phyloP scores from a whole-genome alignment of 1,284 basidiomycete species.

The Cutaneotrichosporon sp. region DNA sequence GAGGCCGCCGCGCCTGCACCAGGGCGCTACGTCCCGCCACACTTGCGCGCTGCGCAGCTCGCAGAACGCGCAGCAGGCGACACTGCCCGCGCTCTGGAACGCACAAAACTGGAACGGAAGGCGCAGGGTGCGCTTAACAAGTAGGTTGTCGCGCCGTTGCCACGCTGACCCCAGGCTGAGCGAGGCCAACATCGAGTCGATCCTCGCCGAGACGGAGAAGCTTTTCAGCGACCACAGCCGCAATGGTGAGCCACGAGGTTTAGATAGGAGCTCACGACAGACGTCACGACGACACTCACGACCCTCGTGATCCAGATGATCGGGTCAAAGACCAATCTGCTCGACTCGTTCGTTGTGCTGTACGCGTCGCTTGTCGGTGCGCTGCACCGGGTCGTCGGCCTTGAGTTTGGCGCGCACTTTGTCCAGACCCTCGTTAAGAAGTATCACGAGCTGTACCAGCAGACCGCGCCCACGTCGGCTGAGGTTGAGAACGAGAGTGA shows the following conservation, averaged over 20 bases:
- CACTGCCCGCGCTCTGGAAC: slow-evolving; percentile 53
- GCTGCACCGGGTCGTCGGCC: slow-evolving; percentile 75
- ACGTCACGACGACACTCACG: slow-evolving; percentile 77
- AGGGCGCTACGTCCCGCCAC: slow-evolving; percentile 52
- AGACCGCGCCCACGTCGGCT: slow-evolving; percentile 3
- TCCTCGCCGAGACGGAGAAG: slow-evolving; percentile 70
- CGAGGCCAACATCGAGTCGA: slow-evolving; percentile 80
- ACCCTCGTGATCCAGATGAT: slow-evolving; percentile 75
- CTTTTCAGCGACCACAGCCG: slow-evolving; percentile 73
- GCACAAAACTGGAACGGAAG: slow-evolving; percentile 66
- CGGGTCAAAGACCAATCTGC: slow-evolving; percentile 69
- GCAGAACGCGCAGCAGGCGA: slow-evolving; percentile 36
- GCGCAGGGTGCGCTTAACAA: slow-evolving; percentile 85
- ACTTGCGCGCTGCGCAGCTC: slow-evolving; percentile 48
- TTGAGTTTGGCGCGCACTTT: slow-evolving; percentile 76
- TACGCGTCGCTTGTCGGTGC: slow-evolving; percentile 83
- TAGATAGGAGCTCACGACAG: slow-evolving; percentile 46
- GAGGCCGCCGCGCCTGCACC: slow-evolving; percentile 15
- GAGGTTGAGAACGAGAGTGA: slow-evolving; percentile 11
- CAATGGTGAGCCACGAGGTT: slow-evolving; percentile 65
- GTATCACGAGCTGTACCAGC: slow-evolving; percentile 7
- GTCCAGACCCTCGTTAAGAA: slow-evolving; percentile 44
- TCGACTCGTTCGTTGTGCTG: slow-evolving; percentile 87
- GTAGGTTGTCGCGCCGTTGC: slow-evolving; percentile 48
- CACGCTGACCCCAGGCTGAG: slow-evolving; percentile 59